Base-by-base conservation (phyloP, 2,329 filamentous ascomycete species). In the Xylariaceae sp. region DNA sequence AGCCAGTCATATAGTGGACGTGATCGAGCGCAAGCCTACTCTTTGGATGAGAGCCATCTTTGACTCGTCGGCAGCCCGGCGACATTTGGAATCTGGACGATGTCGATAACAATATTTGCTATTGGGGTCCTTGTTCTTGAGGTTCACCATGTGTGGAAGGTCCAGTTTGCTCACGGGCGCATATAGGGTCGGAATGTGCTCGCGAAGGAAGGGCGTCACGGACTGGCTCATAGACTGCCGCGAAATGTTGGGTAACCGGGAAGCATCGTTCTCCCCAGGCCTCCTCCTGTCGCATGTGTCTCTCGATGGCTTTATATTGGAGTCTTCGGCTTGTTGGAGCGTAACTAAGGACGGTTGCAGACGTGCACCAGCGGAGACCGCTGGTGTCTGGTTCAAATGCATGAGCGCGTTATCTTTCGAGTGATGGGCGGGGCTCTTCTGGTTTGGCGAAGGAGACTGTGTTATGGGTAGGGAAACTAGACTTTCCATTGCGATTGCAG, bases 31-130 rank as follows among this genome's bases (percentile, higher is more conserved):
- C 16, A 8, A 39, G 76, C 84, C 60, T 79, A 92, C 89, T 66
- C 85, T 86, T 70, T 99, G 94, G 58, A 99, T 82, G 68, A 92
- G 86, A 63, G 92, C 89, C 94, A 99, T 99, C 59, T 94, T 94
- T 44, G 87, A 87, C 74, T 97, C 94, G 73, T 97, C 92, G 54
- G 91, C 92, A 58, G 95, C 90, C 56, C 91, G 84, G 57, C 92
- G 81, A 73, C 94, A 99, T 74, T 96, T 95, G 50, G 92, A 84
- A 71, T 97, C 94, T 2, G 94, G 94, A 50, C 89, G 81, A 71
- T 99, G 94, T 52, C 94, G 86, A 71, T 99, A 99, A 74, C 94
- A 99, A 74, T 88, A 97, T 70, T 89, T 94, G 63, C 90, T 95
- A 69, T 92, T 95, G 34, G 79, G 80, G 58, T 84, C 81, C 64